Evolutionary conservation across 352 stramenopile genomes (phyloP), one percentile per base, ranked within the genome.

Genomic region (Phytophthora kernoviae): DNA sequence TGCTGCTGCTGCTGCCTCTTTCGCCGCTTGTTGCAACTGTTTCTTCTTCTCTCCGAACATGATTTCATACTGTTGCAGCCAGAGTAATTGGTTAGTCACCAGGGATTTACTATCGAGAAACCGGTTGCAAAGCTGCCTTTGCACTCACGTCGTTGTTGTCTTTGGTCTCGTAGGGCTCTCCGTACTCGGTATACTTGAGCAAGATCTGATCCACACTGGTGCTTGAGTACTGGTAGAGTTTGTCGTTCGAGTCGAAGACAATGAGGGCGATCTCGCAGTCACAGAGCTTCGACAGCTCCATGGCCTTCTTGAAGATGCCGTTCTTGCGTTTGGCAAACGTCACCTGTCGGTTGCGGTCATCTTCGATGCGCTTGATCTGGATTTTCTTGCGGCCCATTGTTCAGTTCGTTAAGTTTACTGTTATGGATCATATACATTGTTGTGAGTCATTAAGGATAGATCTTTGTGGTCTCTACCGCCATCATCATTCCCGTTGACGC

Each of bases 361-460:
- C 84, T 36, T 90, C 84, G 58, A 94, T 94, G 56, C 84, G 81
- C 62, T 92, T 84, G 62, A 94, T 94, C 72, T 94, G 88, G 60
- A 94, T 94, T 73, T 94, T 94, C 79, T 94, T 94, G 67, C 84
- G 82, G 66, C 84, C 84, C 84, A 92, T 92, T 21, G 3, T 84
- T 17, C 41, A 50, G 32, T 52, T 40, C 36, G 0, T 21, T 58
- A 7, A 10, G 2, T 17, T 20, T 18, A 20, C 36, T 64, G 33
- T 37, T 42, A 46, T 40, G 0, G 26, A 20, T n/a, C 30, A 52
- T 22, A 34, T 5, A 43, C 4, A 63, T 15, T 30, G 24, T 3
- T 30, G 6, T 44, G 0, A 40, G 27, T 21, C 27, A 41, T 18
- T n/a, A n/a, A n/a, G n/a, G n/a, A n/a, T n/a, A n/a, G n/a, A n/a